Percentiles rank a stretch among this genome's conserved stretches.
Evolutionary conservation across 2,329 filamentous ascomycete species (phyloP).

Genomic region (Sclerotinia borealis): DNA sequence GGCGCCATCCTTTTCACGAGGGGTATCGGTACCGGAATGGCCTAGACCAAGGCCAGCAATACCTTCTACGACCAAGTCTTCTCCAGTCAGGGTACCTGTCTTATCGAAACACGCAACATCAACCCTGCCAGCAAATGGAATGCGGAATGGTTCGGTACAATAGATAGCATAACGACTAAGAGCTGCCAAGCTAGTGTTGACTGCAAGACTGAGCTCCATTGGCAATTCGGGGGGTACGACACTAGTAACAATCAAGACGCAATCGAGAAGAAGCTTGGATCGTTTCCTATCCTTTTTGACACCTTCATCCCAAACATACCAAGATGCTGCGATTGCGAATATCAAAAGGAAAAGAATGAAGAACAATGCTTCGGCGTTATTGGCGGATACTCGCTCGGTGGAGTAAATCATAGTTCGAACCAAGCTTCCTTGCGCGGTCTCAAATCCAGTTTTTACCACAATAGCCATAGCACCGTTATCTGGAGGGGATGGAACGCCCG

Average conservation of each 20-base stretch:
- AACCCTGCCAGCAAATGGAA: slow-evolving; percentile 90
- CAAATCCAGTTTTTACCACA: slow-evolving; percentile 95
- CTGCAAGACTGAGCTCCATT: slow-evolving; percentile 95
- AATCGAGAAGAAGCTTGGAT: slow-evolving; percentile 94
- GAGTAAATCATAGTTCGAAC: slow-evolving; percentile 99
- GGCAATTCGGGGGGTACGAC: slow-evolving; percentile 97
- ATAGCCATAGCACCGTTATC: slow-evolving; percentile 92
- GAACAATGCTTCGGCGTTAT: slow-evolving; percentile 90
- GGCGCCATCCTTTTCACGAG: slow-evolving; percentile 69
- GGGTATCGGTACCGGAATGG: slow-evolving; percentile 56
- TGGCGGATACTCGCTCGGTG: slow-evolving; percentile 96
- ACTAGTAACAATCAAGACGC: slow-evolving; percentile 93
- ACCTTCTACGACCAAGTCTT: slow-evolving; percentile 94
- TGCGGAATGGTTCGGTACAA: slow-evolving; percentile 97
- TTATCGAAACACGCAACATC: slow-evolving; percentile 98
- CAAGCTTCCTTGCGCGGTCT: slow-evolving; percentile 95
- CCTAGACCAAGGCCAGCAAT: slow-evolving; percentile 83
- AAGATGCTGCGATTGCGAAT: slow-evolving; percentile 94
- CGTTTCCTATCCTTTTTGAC: slow-evolving; percentile 91
- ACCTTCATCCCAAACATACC: slow-evolving; percentile 99
- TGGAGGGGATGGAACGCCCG: slow-evolving; percentile 75
- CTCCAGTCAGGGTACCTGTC: slow-evolving; percentile 92
- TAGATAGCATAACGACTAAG: slow-evolving; percentile 95
- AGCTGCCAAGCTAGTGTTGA: slow-evolving; percentile 94
- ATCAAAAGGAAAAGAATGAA: slow-evolving; percentile 96